Evolutionary conservation across 163 green algal genomes (phyloP), one percentile per base, ranked within the genome.

Genomic region (Trebouxia gelatinosa): DNA sequence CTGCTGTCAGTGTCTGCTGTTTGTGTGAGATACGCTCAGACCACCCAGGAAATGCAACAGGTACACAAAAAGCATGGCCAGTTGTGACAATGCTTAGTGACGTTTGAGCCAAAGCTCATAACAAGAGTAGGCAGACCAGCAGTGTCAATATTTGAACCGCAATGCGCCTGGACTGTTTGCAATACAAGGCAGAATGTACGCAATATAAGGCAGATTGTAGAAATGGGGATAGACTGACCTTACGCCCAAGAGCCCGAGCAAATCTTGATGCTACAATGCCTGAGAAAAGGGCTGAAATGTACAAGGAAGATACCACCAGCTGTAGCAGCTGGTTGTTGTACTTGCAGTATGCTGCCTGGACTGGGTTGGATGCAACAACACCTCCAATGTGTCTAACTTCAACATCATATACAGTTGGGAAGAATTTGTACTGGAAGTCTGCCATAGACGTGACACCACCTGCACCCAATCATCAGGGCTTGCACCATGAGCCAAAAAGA

Each of bases 361-460:
- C 37, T 28, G 48, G 28, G 43, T 75, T 59, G 23, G 68, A 70
- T n/a, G n/a, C n/a, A n/a, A n/a, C n/a, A n/a, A n/a, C n/a, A n/a
- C n/a, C n/a, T n/a, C n/a, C n/a, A n/a, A n/a, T n/a, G n/a, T n/a
- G n/a, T n/a, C n/a, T n/a, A n/a, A n/a, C n/a, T n/a, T n/a, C 31
- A 0, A 35, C 67, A 80, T 74, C 26, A 26, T 66, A 80, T 2
- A 82, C 50, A 35, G 17, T 32, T 0, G 78, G 82, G 80, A 87
- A 90, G 32, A 89, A 88, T 38, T 82, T 89, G 17, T 81, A 1
- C 65, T 83, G 84, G 82, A 96, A 95, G 34, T 82, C 86, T 16
- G 81, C 80, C 89, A 93, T 94, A n/a, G 89, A 84, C 2, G 72
- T 84, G n/a, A 96, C 87, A 64, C 89, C 89, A 37, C 82, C 87